Conservation (phyloP, 495 filamentous ascomycete genomes). For the Diplogelasinospora grovesii region DNA sequence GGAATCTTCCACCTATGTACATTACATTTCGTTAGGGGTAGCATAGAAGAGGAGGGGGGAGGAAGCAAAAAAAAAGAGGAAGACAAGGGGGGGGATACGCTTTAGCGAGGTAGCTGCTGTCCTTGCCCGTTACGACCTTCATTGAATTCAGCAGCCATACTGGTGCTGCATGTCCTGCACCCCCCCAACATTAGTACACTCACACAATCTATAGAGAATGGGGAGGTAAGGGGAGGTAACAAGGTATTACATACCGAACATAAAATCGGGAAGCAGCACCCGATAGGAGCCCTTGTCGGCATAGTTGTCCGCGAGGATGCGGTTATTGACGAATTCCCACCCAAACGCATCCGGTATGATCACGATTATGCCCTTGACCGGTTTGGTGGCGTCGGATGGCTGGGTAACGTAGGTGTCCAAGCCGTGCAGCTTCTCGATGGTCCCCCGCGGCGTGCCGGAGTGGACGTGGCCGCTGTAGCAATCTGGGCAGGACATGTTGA, state of each 20-base stretch:
- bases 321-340: constrained; percentile 42
- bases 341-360: constrained; percentile 45
- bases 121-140: no score
- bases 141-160: no score
- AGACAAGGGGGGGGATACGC: no score
- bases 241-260: constrained; percentile 33
- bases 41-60: no score
- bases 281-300: constrained; percentile 35
- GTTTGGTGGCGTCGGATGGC: constrained; percentile 17
- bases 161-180: no score
- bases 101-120: no score
- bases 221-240: no score
- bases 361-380: constrained; percentile 37
- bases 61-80: no score
- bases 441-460: constrained; percentile 14
- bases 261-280: constrained; percentile 43
- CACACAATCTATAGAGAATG: no score
- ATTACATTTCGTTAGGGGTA: background rate
- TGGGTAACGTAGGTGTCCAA: constrained; percentile 34
- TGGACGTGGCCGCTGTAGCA: constrained; percentile 19
- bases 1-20: constrained; percentile 8
- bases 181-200: no score
- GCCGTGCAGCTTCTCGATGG: constrained; percentile 29
- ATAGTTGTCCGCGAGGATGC: constrained; percentile 40
- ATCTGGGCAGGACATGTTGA: constrained; percentile 24